These are phyloP conservation scores for Capsicum rhomboideum DNA, from an alignment of 257 asterid species.

Conservation along the genomic window DNA sequence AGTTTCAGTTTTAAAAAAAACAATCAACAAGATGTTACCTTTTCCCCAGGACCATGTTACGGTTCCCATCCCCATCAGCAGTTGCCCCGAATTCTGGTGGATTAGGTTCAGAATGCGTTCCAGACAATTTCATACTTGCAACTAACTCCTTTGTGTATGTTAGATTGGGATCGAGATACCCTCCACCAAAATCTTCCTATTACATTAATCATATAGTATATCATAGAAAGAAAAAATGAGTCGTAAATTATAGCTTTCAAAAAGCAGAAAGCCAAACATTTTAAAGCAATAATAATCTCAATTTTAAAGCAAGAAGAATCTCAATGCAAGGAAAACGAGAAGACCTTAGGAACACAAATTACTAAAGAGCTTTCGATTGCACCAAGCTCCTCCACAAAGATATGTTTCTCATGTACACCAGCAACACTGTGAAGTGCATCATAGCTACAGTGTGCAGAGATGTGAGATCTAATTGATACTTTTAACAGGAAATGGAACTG, in stretches of 20 bases:
- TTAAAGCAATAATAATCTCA: neutral
- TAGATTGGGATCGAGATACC: slow-evolving; percentile 99
- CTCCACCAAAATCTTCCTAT: slow-evolving; percentile 99
- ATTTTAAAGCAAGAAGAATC: neutral
- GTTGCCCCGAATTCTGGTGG: slow-evolving; percentile 99
- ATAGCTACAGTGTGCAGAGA: slow-evolving; percentile 33
- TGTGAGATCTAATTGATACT: neutral
- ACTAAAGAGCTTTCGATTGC: slow-evolving; percentile 73
- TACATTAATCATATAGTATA: slow-evolving; percentile 10
- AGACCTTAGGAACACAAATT: slow-evolving; percentile 89
- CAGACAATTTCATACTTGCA: slow-evolving; percentile 85
- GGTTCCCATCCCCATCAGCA: slow-evolving; percentile 99
- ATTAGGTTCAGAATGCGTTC: slow-evolving; percentile 44
- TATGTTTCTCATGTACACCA: slow-evolving; percentile 85
- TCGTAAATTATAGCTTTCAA: neutral
- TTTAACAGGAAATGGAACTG: neutral
- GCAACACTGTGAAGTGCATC: slow-evolving; percentile 98
- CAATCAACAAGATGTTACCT: slow-evolving; percentile 26
- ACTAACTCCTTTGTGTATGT: slow-evolving; percentile 94
- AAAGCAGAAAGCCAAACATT: neutral
- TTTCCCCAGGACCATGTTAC: slow-evolving; percentile 93
- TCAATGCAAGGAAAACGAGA: neutral
- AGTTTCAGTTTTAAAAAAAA: slow-evolving; percentile 5
- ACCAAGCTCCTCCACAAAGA: slow-evolving; percentile 90
- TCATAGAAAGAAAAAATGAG: neutral